Evolutionary conservation across 768 basidiomycete species (phyloP).

Genomic region (Tricholoma saponaceum): DNA sequence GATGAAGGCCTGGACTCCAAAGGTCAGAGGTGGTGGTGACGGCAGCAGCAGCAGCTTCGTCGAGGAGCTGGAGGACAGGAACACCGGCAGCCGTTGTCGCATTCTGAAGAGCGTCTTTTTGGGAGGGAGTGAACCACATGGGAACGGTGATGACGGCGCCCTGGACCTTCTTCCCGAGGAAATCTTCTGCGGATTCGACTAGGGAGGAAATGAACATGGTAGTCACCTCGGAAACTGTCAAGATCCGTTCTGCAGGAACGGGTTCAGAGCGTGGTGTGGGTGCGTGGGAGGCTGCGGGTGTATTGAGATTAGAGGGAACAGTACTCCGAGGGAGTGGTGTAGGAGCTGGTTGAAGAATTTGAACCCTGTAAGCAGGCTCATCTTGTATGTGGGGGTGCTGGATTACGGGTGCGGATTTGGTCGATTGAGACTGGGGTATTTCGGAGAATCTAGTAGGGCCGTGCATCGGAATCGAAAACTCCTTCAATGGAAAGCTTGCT

Average conservation of each 20-base stretch:
- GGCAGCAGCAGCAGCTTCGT: conserved; percentile 79
- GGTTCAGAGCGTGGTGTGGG: conserved; percentile 75
- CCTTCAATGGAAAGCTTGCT: conserved; percentile 16
- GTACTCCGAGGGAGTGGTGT: conserved; percentile 52
- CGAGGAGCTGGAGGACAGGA: conserved; percentile 78
- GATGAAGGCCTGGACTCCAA: conserved; percentile 35
- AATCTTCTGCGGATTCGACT: conserved; percentile 84
- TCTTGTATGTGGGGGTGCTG: conserved; percentile 70
- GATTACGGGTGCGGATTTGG: conserved; percentile 67
- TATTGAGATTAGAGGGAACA: conserved; percentile 44
- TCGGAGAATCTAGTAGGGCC: conserved; percentile 61
- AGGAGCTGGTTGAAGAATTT: conserved; percentile 76
- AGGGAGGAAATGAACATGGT: conserved; percentile 84
- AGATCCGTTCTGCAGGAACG: conserved; percentile 57
- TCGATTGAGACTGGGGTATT: conserved; percentile 48
- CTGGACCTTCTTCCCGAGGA: conserved; percentile 73
- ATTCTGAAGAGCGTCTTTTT: conserved; percentile 64
- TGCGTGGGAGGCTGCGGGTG: conserved; percentile 61
- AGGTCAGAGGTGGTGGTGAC: conserved; percentile 48
- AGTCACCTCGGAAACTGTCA: conserved; percentile 81
- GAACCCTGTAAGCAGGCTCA: conserved; percentile 80
- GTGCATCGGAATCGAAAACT: not conserved
- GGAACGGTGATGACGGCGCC: conserved; percentile 87
- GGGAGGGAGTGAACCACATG: conserved; percentile 63
- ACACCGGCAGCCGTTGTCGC: conserved; percentile 82